Base-by-base conservation (phyloP, 495 filamentous ascomycete genomes). In the Penicillium lagena region DNA sequence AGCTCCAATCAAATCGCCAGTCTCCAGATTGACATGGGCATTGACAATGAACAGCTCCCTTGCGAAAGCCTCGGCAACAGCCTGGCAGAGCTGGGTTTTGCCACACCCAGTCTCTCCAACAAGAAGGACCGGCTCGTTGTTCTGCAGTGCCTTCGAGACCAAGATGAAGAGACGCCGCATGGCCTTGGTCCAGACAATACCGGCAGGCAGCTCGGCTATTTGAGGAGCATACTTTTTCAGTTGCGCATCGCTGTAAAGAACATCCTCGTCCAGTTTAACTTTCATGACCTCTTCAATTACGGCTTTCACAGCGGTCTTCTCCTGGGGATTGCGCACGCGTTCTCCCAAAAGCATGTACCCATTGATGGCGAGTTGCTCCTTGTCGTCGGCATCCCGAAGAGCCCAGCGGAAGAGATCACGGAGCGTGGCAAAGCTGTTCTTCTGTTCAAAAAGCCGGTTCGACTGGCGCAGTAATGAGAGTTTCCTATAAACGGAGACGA, bases 371-470 rank as follows among this genome's bases (percentile, higher is more conserved):
- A 99, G 77, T 50, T 96, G 84, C 39, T 96, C 86, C 13, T 87
- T 78, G 29, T 86, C 86, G 46, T 95, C 88, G 0, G 87, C 87
- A 35, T 80, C 79, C 54, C 94, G 77, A 34, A 90, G 70, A n/a
- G 94, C 91, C 94, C 94, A 99, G 45, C 94, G 76, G 54, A 99
- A 99, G 4, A 99, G 78, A 66, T 99, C 94, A 75, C 94, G 77
- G 17, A 99, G 72, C 8, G 94, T 99, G 8, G 94, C 94, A 63
- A 99, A 99, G 55, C 90, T 90, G 57, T 93, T 90, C 60, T 94
- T 95, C 56, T 97, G 90, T 67, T 99, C 94, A 58, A 97, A 99
- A 1, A 97, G 66, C 17, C 94, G 73, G 54, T 81, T 88, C 13
- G 88, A 84, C 62, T 99, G 94, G 10, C 94, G 87, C 9, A 96